Conservation (phyloP, 495 filamentous ascomycete species). For the Entonaema liquescens region DNA sequence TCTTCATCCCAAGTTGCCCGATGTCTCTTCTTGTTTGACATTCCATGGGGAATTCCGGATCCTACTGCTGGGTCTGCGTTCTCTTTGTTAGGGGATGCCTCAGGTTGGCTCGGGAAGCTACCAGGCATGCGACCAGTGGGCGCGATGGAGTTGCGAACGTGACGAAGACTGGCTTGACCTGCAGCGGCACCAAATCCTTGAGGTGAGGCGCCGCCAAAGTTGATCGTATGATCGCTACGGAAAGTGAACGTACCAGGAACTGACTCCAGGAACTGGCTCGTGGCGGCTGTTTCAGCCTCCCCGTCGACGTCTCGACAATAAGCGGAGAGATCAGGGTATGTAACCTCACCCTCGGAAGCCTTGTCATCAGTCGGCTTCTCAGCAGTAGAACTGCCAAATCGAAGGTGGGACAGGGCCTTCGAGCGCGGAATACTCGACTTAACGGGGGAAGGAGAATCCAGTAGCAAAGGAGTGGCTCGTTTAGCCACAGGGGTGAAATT, state of each 20-base stretch:
- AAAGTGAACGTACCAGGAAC: constrained; percentile 67
- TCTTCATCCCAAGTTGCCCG: constrained; percentile 62
- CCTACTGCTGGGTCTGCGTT: constrained; percentile 51
- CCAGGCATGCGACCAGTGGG: constrained; percentile 58
- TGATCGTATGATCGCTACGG: constrained; percentile 65
- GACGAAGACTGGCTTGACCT: constrained; percentile 64
- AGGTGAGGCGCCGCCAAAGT: constrained; percentile 54
- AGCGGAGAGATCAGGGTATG: constrained; percentile 59
- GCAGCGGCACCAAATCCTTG: constrained; percentile 58
- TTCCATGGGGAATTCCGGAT: constrained; percentile 67
- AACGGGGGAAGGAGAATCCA: constrained; percentile 59
- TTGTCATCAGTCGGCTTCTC: constrained; percentile 21
- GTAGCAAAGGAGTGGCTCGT: constrained; percentile 44
- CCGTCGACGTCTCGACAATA: constrained; percentile 45
- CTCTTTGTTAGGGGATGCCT: constrained; percentile 57
- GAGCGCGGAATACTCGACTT: constrained; percentile 57
- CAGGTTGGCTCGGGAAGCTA: constrained; percentile 50
- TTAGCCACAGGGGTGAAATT: constrained; percentile 59
- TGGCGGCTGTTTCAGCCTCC: constrained; percentile 41
- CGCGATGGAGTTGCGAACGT: constrained; percentile 62
- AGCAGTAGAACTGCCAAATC: constrained; percentile 18
- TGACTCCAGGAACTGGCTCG: constrained; percentile 41
- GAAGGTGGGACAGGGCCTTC: constrained; percentile 45
- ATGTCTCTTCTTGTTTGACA: constrained; percentile 77
- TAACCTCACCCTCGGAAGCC: constrained; percentile 39